Conservation (phyloP, 257 asterid genomes). For the Leonotis leonurus region DNA sequence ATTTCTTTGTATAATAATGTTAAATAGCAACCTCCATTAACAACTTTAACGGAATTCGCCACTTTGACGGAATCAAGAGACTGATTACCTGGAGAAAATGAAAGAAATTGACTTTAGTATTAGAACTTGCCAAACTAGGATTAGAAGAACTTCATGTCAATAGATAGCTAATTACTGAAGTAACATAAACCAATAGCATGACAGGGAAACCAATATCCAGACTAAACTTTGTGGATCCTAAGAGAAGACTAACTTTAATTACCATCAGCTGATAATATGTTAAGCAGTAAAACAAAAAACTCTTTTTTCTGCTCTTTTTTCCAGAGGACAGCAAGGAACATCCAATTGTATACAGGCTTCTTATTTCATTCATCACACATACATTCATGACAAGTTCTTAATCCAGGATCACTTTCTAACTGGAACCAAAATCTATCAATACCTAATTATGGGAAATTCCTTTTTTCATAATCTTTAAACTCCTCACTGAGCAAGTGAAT, state of each 20-base stretch:
- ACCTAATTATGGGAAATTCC: slow-evolving; percentile 1
- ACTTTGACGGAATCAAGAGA: slow-evolving; percentile 37
- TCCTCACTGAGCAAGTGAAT: not conserved
- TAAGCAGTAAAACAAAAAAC: too few relatives aligned
- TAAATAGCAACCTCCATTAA: slow-evolving; percentile 70
- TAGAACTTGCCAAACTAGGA: not conserved
- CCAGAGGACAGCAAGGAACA: not conserved
- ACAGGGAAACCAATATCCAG: not conserved
- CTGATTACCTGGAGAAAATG: slow-evolving; percentile 40
- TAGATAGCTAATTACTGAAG: not conserved
- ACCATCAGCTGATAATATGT: not conserved
- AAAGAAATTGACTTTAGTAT: slow-evolving; percentile 10
- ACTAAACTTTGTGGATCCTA: not conserved
- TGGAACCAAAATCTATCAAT: not conserved
- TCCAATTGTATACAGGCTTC: not conserved
- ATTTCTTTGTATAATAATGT: slow-evolving; percentile 2
- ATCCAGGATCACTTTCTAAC: slow-evolving; percentile 11
- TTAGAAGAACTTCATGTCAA: not conserved
- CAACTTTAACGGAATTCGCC: slow-evolving; percentile 53
- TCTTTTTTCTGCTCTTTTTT: not conserved
- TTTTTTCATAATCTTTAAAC: not conserved
- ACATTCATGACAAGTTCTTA: not conserved
- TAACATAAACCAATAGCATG: slow-evolving; percentile 8
- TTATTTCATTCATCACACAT: slow-evolving; percentile 11
- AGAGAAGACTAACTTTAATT: not conserved